Conservation (phyloP, 2,329 filamentous ascomycete species). For the Niveomyces coronatus region DNA sequence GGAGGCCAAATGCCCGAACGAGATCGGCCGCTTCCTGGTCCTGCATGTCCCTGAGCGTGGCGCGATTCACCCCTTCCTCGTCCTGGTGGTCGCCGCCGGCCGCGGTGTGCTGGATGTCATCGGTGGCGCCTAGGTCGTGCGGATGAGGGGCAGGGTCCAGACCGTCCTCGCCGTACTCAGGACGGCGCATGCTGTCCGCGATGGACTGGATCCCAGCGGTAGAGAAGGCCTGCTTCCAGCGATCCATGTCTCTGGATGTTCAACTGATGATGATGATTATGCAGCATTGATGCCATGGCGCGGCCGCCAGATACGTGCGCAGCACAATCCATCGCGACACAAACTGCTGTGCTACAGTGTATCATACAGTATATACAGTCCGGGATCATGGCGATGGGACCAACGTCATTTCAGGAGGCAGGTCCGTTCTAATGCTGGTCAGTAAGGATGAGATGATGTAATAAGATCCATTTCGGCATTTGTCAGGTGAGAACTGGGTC, state of each 20-base stretch:
- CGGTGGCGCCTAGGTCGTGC: neutral
- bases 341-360: too few species aligned
- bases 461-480: neutral
- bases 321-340: neutral
- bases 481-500: too few species aligned
- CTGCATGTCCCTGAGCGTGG: slow-evolving; percentile 3
- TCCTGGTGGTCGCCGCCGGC: neutral
- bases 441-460: slow-evolving; percentile 1
- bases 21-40: slow-evolving; percentile 5
- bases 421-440: slow-evolving; percentile 2
- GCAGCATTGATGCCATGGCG: neutral
- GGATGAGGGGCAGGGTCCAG: slow-evolving; percentile 2
- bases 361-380: neutral
- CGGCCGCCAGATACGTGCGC: neutral
- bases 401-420: neutral
- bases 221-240: slow-evolving; percentile 4
- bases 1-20: slow-evolving; percentile 1
- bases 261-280: neutral
- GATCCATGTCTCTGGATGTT: too few species aligned
- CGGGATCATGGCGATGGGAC: neutral
- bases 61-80: neutral
- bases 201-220: slow-evolving; percentile 4
- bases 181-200: slow-evolving; percentile 3
- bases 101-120: slow-evolving; percentile 2
- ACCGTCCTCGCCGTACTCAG: slow-evolving; percentile 5